A percentile compares a stretch with the other conserved stretches of the same genome.
Conservation (phyloP, 306 rosid genomes). For the Glycine latifolia region DNA sequence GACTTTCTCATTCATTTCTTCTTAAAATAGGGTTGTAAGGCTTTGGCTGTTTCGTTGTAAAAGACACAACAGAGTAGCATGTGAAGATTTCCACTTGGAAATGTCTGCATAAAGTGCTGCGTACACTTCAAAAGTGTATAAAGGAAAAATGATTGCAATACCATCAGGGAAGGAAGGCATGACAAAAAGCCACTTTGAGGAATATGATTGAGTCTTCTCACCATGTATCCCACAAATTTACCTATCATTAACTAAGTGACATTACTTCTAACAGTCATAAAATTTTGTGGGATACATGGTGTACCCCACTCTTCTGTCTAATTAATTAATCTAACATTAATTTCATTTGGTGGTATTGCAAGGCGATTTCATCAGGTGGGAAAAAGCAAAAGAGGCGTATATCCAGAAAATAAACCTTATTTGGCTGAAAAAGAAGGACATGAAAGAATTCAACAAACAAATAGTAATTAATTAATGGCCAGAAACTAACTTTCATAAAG, state of each 20-base stretch:
- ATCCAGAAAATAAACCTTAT: no score
- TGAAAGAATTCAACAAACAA: not conserved
- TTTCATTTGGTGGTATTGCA: no score
- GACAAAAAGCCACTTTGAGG: constrained; percentile 15
- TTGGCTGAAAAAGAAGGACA: no score
- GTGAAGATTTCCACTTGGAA: constrained; percentile 43
- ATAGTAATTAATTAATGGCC: not conserved
- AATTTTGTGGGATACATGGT: not conserved
- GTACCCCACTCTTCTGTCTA: not conserved
- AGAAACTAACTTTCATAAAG: not conserved
- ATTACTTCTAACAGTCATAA: no score
- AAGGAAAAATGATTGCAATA: constrained; percentile 53
- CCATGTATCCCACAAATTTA: not conserved
- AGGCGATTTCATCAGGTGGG: no score
- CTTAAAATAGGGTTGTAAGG: not conserved
- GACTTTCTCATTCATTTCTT: not conserved
- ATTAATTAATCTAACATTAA: not conserved
- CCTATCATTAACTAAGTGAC: no score
- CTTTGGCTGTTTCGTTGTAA: not conserved
- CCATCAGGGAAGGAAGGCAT: constrained; percentile 27
- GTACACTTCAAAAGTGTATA: constrained; percentile 37
- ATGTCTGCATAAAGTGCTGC: constrained; percentile 55
- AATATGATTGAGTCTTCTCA: not conserved
- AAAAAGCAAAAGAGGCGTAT: no score
- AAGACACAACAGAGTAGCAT: not conserved